Evolutionary conservation across 164 flowering plant species (phyloP).

Genomic region (Echeveria elegans): DNA sequence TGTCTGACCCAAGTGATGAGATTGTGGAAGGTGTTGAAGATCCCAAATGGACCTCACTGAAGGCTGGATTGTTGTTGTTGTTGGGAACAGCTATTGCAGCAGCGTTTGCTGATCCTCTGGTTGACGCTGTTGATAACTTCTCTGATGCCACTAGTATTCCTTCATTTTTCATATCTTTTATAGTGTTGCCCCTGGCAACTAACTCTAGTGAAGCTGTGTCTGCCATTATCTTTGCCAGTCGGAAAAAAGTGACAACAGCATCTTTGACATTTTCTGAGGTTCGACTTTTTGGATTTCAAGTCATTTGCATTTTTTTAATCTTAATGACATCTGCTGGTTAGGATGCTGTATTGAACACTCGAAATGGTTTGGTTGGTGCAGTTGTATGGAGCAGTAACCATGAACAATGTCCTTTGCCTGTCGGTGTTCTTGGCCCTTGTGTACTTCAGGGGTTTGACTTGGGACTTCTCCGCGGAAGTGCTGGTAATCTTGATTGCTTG

Average conservation of each 20-base stretch:
- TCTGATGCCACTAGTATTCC: conserved; percentile 75
- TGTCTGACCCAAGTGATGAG: conserved; percentile 35
- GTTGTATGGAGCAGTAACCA: conserved; percentile 51
- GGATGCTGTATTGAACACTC: background rate
- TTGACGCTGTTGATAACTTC: conserved; percentile 30
- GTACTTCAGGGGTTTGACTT: conserved; percentile 45
- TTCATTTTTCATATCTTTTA: conserved; percentile 86
- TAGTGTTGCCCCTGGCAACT: conserved; percentile 76
- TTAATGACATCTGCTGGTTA: background rate
- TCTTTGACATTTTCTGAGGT: conserved; percentile 66
- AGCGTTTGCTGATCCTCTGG: background rate
- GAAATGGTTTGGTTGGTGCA: conserved; percentile 7
- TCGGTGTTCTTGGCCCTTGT: conserved; percentile 61
- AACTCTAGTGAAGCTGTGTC: conserved; percentile 90
- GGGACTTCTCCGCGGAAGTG: conserved; percentile 83
- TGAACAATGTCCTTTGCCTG: conserved; percentile 31
- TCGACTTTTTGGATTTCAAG: background rate
- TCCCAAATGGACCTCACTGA: conserved; percentile 26
- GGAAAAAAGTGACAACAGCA: conserved; percentile 56
- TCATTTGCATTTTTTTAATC: background rate
- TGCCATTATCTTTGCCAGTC: conserved; percentile 64
- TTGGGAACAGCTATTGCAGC: conserved; percentile 68
- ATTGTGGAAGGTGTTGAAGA: conserved; percentile 31
- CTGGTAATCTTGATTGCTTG: conserved; percentile 51
- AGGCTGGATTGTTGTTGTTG: conserved; percentile 52